phyloP scores from a whole-genome alignment of 2,329 filamentous ascomycete species.

The Fusarium concolor region DNA sequence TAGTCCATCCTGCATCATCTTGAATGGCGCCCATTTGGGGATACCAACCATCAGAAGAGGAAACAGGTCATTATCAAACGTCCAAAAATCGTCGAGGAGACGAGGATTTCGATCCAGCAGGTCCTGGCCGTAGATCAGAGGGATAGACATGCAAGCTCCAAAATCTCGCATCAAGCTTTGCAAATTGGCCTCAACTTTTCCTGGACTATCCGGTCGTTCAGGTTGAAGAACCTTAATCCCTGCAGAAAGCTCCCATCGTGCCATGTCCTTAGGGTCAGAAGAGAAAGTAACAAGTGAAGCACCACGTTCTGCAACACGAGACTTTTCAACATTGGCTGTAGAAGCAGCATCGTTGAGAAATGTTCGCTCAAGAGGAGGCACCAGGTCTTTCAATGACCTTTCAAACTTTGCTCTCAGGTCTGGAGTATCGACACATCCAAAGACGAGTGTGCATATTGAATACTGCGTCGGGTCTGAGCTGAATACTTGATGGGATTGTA shows the following conservation, averaged over 20 bases:
- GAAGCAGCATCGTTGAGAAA: conserved; percentile 40
- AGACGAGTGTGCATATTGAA: conserved; percentile 31
- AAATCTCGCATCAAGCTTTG: conserved; percentile 35
- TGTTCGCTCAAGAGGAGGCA: conserved; percentile 23
- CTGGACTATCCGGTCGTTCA: not conserved
- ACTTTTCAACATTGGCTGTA: conserved; percentile 33
- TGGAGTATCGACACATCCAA: conserved; percentile 16
- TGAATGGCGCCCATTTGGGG: conserved; percentile 37
- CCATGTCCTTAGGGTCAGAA: conserved; percentile 9
- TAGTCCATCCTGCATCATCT: conserved; percentile 29
- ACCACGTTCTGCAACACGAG: conserved; percentile 19
- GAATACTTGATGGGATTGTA: conserved; percentile 31
- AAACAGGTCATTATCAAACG: conserved; percentile 41
- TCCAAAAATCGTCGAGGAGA: conserved; percentile 38
- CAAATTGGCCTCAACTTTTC: conserved; percentile 21
- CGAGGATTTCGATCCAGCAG: conserved; percentile 26
- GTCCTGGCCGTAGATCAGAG: conserved; percentile 39
- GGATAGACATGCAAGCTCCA: conserved; percentile 40
- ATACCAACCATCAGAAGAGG: conserved; percentile 36
- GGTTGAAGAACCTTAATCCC: not conserved
- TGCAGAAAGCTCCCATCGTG: conserved; percentile 37
- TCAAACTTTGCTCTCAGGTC: conserved; percentile 20
- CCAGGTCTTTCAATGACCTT: conserved; percentile 14
- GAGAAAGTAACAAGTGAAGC: conserved; percentile 34
- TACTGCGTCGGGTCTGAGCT: conserved; percentile 19